These are phyloP conservation scores for Suillus fuscotomentosus DNA, from an alignment of 768 basidiomycete genomes.

Conservation along the genomic window DNA sequence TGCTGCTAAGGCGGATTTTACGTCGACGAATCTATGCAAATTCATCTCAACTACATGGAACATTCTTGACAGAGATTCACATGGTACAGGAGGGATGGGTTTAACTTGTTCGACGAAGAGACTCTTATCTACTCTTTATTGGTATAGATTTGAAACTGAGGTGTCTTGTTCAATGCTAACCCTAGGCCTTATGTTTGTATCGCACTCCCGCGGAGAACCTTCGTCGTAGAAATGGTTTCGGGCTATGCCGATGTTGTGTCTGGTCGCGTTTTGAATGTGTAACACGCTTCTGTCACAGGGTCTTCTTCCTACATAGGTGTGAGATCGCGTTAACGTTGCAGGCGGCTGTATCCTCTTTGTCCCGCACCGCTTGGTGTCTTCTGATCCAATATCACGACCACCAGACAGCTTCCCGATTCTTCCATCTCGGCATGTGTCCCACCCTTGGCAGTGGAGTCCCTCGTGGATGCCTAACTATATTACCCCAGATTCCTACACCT, in stretches of 20 bases:
- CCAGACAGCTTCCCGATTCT: conserved; percentile 31
- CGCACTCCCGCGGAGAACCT: neutral
- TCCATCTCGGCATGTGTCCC: neutral
- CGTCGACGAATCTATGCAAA: conserved; percentile 73
- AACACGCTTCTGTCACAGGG: conserved; percentile 61
- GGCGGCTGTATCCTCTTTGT: conserved; percentile 55
- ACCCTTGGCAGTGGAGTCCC: no score
- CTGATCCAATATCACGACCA: conserved; percentile 22
- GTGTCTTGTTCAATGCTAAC: conserved; percentile 33
- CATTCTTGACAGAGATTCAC: conserved; percentile 61
- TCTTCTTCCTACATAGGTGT: conserved; percentile 62
- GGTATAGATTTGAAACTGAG: conserved; percentile 85
- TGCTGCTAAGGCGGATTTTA: conserved; percentile 73
- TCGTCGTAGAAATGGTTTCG: conserved; percentile 46
- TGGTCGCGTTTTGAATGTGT: conserved; percentile 81
- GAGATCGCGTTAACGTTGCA: conserved; percentile 76
- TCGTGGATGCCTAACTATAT: neutral
- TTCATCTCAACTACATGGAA: conserved; percentile 87
- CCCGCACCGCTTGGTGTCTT: conserved; percentile 20
- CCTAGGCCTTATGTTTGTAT: neutral
- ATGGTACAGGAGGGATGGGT: conserved; percentile 71
- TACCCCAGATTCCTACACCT: conserved; percentile 21
- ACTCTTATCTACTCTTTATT: conserved; percentile 74
- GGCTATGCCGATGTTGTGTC: conserved; percentile 78
- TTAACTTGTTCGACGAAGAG: conserved; percentile 81